Conservation (phyloP, 345 rosid species). For the Kernera saxatilis region DNA sequence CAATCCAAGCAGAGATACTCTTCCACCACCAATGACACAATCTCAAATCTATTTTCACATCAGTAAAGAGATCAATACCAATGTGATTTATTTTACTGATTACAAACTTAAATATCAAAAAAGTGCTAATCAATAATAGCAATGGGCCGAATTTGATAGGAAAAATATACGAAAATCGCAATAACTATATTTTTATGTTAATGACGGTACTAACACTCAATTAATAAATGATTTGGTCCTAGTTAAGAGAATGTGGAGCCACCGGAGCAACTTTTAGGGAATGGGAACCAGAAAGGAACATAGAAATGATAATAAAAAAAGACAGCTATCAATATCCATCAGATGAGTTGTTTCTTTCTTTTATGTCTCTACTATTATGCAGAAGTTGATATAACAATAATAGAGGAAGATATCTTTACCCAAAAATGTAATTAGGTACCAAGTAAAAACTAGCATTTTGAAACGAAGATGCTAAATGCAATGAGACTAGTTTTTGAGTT, state of each 20-base stretch:
- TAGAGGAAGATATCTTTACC: not conserved
- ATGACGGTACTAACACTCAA: too few species aligned
- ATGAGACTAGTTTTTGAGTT: too few species aligned
- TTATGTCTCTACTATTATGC: too few species aligned
- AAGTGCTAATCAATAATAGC: not conserved
- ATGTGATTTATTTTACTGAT: not conserved
- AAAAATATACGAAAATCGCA: too few species aligned
- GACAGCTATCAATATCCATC: too few species aligned
- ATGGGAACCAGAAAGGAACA: constrained; percentile 21
- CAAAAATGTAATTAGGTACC: not conserved
- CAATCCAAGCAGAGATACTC: not conserved
- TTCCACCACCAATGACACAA: not conserved
- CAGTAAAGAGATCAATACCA: not conserved
- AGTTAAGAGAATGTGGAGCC: constrained; percentile 20
- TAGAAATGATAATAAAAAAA: constrained; percentile 7
- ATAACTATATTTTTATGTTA: too few species aligned
- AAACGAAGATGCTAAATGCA: too few species aligned
- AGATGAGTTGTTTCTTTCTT: constrained; percentile 35
- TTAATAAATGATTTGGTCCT: not conserved
- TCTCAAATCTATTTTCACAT: not conserved
- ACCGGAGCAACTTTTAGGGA: constrained; percentile 30
- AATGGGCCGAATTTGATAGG: too few species aligned
- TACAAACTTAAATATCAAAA: not conserved
- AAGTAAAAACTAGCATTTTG: too few species aligned
- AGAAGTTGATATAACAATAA: not conserved